Conservation (phyloP, 331 rosid species). For the Quercus lobata region DNA sequence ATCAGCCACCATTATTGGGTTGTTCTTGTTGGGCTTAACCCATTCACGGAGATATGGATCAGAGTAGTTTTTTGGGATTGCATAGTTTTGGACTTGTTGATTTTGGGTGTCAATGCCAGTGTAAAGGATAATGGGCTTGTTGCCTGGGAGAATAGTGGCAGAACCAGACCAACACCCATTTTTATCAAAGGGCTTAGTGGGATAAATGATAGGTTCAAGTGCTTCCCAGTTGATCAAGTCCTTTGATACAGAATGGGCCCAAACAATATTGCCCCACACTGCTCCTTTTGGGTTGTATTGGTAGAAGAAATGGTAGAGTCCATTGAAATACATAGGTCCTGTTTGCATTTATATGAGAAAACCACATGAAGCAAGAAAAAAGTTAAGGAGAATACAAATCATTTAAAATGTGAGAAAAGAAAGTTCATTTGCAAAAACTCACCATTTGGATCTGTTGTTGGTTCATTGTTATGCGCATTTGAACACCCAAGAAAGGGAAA, state of each 20-base stretch:
- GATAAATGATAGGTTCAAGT: constrained; percentile 29
- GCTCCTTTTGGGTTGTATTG: constrained; percentile 54
- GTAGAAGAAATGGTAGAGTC: constrained; percentile 43
- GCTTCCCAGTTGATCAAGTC: constrained; percentile 42
- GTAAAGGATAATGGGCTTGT: constrained; percentile 41
- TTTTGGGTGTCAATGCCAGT: constrained; percentile 23
- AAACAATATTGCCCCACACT: constrained; percentile 55
- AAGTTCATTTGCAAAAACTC: constrained; percentile 9
- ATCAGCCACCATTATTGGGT: constrained; percentile 35
- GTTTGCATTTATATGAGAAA: neutral
- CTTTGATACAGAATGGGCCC: constrained; percentile 56
- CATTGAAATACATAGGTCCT: constrained; percentile 50
- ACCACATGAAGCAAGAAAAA: neutral
- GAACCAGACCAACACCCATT: constrained; percentile 60
- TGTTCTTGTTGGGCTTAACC: constrained; percentile 36
- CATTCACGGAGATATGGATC: constrained; percentile 33
- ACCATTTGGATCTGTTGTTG: constrained; percentile 72
- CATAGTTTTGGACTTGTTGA: constrained; percentile 33
- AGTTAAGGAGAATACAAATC: neutral
- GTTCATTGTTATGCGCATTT: constrained; percentile 8
- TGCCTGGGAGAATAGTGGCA: constrained; percentile 36
- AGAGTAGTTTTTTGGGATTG: constrained; percentile 21
- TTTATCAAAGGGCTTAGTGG: constrained; percentile 42
- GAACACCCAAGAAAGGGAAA: constrained; percentile 6
- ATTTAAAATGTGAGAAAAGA: neutral